Evolutionary conservation across 2,329 filamentous ascomycete genomes (phyloP).

Genomic region (Byssothecium circinans): DNA sequence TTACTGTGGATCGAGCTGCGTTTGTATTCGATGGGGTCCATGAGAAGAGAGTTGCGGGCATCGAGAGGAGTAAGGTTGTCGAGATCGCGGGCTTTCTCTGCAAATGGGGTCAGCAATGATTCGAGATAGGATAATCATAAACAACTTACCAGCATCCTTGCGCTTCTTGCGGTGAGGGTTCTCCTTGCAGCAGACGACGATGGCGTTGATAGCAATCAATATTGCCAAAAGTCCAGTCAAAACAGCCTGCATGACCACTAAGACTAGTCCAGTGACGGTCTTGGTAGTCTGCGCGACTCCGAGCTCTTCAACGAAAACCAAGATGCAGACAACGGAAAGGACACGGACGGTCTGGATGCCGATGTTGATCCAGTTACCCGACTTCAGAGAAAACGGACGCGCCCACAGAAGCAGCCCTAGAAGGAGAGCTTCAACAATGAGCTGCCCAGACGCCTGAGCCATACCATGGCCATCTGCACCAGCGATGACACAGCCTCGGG

Average conservation of each 20-base stretch:
- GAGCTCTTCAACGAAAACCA: conserved; percentile 92
- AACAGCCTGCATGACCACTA: conserved; percentile 87
- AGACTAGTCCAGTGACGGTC: conserved; percentile 87
- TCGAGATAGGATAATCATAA: not conserved
- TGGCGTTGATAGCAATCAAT: conserved; percentile 84
- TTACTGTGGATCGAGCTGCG: conserved; percentile 34
- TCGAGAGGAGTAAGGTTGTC: conserved; percentile 86
- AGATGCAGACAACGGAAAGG: conserved; percentile 82
- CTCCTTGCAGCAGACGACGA: conserved; percentile 78
- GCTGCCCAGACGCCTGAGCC: conserved; percentile 74
- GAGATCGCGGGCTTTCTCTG: conserved; percentile 76
- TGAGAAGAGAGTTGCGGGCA: conserved; percentile 81
- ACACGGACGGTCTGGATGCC: conserved; percentile 86
- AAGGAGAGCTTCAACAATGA: conserved; percentile 80
- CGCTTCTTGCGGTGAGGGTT: conserved; percentile 88
- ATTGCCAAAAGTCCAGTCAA: conserved; percentile 83
- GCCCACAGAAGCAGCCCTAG: conserved; percentile 79
- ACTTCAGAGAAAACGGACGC: conserved; percentile 82
- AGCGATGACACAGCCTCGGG: conserved; percentile 83
- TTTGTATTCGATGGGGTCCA: conserved; percentile 60
- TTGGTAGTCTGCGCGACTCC: conserved; percentile 88
- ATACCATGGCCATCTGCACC: conserved; percentile 83
- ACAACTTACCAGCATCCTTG: conserved; percentile 80
- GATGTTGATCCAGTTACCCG: conserved; percentile 91
- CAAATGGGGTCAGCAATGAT: conserved; percentile 29